Evolutionary conservation across 2,329 filamentous ascomycete genomes (phyloP), one percentile per base, ranked within the genome.

Genomic region (Cytospora paraplurivora): DNA sequence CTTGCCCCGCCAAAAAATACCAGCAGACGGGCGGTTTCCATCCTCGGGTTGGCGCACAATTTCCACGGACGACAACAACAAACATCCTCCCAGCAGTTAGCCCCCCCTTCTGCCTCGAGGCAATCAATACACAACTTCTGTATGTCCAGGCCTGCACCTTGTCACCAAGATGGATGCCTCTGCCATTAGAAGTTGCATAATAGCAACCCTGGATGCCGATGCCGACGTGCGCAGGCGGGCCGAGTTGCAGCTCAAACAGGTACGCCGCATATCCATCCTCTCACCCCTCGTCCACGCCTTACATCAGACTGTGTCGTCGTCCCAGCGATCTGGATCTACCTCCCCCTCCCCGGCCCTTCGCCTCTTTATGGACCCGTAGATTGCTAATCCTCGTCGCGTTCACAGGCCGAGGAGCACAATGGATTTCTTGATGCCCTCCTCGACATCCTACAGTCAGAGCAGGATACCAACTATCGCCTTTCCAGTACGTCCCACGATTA

Each of bases 371-470:
- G 41, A 47, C 41, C 53, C 63, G 50, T 61, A 37, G 51, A 34
- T 66, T 62, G 63, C 70, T 71, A 65, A 71, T 68, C 65, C 51
- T 27, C 55, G 56, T 62, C 55, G 65, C 55, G 56, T 65, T 62
- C 66, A 47, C 74, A 97, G 93, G 92, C 95, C 75, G 94, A 98
- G 81, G 88, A 92, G 71, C 89, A 93, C 77, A 83, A 90, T 66
- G 93, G 93, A 69, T 98, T 99, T 77, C 89, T 91, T 75, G 91
- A 95, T 77, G 91, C 92, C 71, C 87, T 98, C 67, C 83, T 97
- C 72, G 92, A 96, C 75, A 93, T 99, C 72, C 82, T 98, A 71
- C 90, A 96, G 79, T 85, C 86, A 67, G 95, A 99, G 79, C 90
- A 93, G 78, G 91, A 96, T 71, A 83, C 87, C 72, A 89, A 89